Evolutionary conservation across 2,329 filamentous ascomycete species (phyloP), one percentile per base, ranked within the genome.

Genomic region (Scytalidium sp.): DNA sequence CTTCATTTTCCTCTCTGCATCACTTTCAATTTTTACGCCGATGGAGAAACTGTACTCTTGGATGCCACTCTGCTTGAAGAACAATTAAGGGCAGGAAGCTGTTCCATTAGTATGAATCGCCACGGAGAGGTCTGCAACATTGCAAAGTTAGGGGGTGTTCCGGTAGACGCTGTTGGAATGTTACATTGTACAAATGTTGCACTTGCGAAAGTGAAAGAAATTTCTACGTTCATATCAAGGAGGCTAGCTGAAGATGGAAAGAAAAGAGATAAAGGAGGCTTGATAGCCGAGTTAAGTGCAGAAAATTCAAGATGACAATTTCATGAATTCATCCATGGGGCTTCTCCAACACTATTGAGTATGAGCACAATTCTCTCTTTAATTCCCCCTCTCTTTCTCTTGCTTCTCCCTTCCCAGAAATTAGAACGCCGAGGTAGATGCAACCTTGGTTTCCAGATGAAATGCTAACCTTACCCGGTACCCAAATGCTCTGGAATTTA

Each of bases 1-100:
- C 81, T 97, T 56, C 94, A 97, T 70, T 88, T 90, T 59, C 94
- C 94, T 1, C 86, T 97, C 48, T 96, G 92, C 64, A 79, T 97
- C 42, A 96, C 91, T 0, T 96, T 96, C 69, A 89, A 84, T 61
- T 93, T 91, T 64, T 97, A 88, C 25, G 63, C 76, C 11, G 52
- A 75, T 11, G 74, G 75, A 54, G 70, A 73, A n/a, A 72, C 69
- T 13, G 63, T 67, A 41, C 63, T 92, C 47, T 66, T 89, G n/a
- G 89, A 94, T 67, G 79, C 88, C 2, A 87, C 78, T 41, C 75
- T 83, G 66, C 68, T 88, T 36, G 89, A 94, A 71, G 89, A 94
- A 71, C 86, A 90, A 67, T 75, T 91, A 50, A 76, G 87, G 19
- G 79, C 86, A 36, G 85, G 83, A 50, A 84, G 85, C 67, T 82